A percentile compares a stretch with the other conserved stretches of the same genome.
Evolutionary conservation across 352 stramenopile species (phyloP).

Genomic region (Phytophthora pistaciae): DNA sequence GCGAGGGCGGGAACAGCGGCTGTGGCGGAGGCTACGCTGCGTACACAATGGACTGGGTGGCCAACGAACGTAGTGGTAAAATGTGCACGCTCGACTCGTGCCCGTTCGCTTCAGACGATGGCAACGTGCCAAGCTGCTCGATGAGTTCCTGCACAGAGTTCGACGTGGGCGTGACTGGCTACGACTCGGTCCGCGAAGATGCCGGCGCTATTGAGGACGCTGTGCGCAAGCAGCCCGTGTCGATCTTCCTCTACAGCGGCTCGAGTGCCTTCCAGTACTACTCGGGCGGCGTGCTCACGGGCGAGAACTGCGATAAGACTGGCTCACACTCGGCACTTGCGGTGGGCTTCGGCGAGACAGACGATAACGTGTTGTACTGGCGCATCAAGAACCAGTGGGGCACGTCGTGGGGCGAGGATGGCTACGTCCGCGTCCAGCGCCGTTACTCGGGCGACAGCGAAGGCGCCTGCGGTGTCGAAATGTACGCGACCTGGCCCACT

Average conservation of each 20-base stretch:
- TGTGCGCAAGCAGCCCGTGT: constrained; percentile 56
- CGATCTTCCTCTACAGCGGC: constrained; percentile 70
- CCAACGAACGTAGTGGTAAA: constrained; percentile 49
- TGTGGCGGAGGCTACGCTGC: constrained; percentile 70
- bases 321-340: constrained; percentile 66
- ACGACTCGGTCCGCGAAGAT: constrained; percentile 54
- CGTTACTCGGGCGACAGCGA: constrained; percentile 52
- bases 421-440: constrained; percentile 74
- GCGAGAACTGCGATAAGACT: constrained; percentile 62
- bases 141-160: constrained; percentile 54
- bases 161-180: constrained; percentile 54
- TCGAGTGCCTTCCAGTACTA: constrained; percentile 76
- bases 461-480: constrained; percentile 68
- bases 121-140: constrained; percentile 42
- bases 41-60: constrained; percentile 71
- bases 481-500: constrained; percentile 63
- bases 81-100: constrained; percentile 68
- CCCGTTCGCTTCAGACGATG: constrained; percentile 51
- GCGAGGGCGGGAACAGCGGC: constrained; percentile 51
- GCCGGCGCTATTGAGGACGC: constrained; percentile 51
- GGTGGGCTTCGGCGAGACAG: constrained; percentile 65
- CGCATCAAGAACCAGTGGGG: constrained; percentile 85
- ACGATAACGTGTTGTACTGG: constrained; percentile 60
- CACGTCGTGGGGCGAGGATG: constrained; percentile 68
- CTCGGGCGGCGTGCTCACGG: constrained; percentile 62